phyloP scores from a whole-genome alignment of 2,329 filamentous ascomycete species.

The Metarhizium robertsii region DNA sequence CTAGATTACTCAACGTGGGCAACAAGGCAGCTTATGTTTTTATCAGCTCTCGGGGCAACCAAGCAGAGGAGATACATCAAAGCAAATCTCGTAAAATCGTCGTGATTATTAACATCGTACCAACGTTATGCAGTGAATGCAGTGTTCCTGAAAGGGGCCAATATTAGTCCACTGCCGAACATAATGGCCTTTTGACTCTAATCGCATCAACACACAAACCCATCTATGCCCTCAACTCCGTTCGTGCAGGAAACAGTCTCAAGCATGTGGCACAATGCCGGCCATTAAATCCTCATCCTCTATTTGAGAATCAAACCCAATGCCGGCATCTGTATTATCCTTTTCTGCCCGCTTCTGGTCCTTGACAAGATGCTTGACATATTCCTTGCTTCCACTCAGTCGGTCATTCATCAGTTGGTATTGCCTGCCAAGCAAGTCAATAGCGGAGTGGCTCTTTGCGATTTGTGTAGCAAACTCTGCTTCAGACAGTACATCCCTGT shows the following conservation, averaged over 20 bases:
- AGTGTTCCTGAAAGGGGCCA: background rate
- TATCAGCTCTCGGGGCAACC: too few relatives aligned
- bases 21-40: too few relatives aligned
- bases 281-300: slow-evolving; percentile 56
- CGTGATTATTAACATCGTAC: background rate
- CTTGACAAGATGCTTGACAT: slow-evolving; percentile 36
- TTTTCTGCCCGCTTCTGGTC: slow-evolving; percentile 39
- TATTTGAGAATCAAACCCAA: slow-evolving; percentile 36
- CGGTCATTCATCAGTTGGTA: slow-evolving; percentile 45
- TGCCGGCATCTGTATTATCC: slow-evolving; percentile 24
- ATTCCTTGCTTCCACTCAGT: slow-evolving; percentile 46
- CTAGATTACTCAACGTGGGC: background rate
- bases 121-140: background rate
- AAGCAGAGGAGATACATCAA: too few relatives aligned
- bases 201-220: background rate
- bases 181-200: background rate
- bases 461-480: slow-evolving; percentile 39
- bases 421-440: slow-evolving; percentile 36
- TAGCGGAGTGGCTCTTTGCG: slow-evolving; percentile 26
- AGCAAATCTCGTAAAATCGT: background rate
- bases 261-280: slow-evolving; percentile 23
- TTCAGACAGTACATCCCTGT: slow-evolving; percentile 37
- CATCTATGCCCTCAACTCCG: background rate
- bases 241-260: background rate
- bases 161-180: background rate